Evolutionary conservation across 495 filamentous ascomycete species (phyloP), one percentile per base, ranked within the genome.

Genomic region (Talaromyces trachyspermus): DNA sequence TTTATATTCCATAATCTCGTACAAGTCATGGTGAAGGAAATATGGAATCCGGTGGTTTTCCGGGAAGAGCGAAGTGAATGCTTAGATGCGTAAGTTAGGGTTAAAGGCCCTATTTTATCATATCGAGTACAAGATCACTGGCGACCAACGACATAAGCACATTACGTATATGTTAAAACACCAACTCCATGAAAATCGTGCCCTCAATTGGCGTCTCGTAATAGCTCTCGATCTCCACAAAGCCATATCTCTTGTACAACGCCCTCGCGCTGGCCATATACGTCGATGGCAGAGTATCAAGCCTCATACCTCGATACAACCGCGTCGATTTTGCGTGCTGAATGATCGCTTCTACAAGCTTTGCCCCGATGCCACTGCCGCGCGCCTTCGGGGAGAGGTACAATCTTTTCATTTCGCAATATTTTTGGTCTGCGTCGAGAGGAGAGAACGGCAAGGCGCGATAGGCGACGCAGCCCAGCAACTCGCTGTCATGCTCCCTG

Each of bases 401-500:
- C 0, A 84, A 64, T 0, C 79, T 65, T 54, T 83, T 82, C 70
- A 82, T 74, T 49, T 84, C 79, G 58, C 77, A 80, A 55, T 56
- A 68, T n/a, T 48, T 4, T 11, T 46, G 15, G 0, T 25, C 18
- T 48, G 4, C 43, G 40, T 17, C 46, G 25, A 9, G 0, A 35
- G 18, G 26, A 24, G 29, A 41, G 10, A 24, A 5, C 0, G 52
- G 23, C 6, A 65, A 51, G 3, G 60, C 55, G 3, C 72, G 62
- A 0, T 75, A 48, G 15, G 70, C 76, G 5, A 80, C 71, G 49
- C 76, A 81, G 5, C 78, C 78, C 2, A 81, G 53, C 0, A 68
- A 55, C 25, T 36, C 23, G 11, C 15, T 20, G 14, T 7, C 9
- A n/a, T 37, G 33, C n/a, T 36, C 33, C 12, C n/a, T 15, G 1